Conservation (phyloP, 495 filamentous ascomycete species). For the Aspergillus nidulans region DNA sequence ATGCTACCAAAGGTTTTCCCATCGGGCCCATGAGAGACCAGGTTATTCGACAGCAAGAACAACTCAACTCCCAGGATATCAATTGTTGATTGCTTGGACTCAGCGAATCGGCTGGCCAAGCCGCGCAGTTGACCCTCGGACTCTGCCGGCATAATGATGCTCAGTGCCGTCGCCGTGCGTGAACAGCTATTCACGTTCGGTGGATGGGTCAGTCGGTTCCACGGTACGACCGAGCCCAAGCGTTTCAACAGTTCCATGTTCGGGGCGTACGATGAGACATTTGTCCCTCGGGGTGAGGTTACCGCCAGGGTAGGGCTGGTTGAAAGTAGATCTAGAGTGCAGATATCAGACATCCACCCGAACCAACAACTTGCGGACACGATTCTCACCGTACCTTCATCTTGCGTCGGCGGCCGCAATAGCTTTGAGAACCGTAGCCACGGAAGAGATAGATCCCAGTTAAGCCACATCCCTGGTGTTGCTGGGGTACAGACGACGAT, state of each 20-base stretch:
- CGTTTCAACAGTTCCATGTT: slow-evolving; percentile 1
- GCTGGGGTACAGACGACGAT: neutral
- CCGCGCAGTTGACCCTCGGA: neutral
- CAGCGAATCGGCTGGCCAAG: neutral
- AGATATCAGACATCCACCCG: too few species aligned
- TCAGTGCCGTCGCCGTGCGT: slow-evolving; percentile 4
- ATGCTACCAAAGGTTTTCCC: neutral
- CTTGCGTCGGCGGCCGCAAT: neutral
- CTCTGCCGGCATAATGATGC: slow-evolving; percentile 14
- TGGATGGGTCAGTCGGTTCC: slow-evolving; percentile 2
- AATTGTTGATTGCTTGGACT: neutral
- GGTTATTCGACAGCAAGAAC: slow-evolving; percentile 14
- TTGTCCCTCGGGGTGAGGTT: neutral
- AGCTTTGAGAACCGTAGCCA: neutral
- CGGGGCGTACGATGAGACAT: neutral
- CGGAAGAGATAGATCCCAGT: neutral
- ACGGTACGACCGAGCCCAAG: slow-evolving; percentile 7
- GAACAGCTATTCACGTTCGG: slow-evolving; percentile 7
- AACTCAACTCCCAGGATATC: slow-evolving; percentile 5
- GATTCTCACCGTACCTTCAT: neutral
- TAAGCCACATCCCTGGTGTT: neutral
- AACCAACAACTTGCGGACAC: too few species aligned
- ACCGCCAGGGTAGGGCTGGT: neutral
- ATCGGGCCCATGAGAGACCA: slow-evolving; percentile 1
- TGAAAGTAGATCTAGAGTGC: slow-evolving; percentile 4